A percentile compares a stretch with the other conserved stretches of the same genome.
phyloP scores from a whole-genome alignment of 495 filamentous ascomycete species.

The Penicillium cataractarum region DNA sequence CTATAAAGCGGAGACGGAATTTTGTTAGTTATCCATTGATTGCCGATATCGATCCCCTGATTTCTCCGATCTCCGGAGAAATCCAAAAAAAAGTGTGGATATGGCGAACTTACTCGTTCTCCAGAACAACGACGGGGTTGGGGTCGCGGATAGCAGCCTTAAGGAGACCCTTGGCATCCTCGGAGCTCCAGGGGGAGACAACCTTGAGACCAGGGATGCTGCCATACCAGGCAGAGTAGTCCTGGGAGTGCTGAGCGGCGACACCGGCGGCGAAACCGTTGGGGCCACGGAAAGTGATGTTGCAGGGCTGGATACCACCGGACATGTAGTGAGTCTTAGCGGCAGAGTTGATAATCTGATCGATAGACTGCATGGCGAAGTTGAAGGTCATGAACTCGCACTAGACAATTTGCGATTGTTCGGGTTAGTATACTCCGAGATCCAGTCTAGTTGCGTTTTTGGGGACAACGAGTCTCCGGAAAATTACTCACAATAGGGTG shows the following conservation, averaged over 20 bases:
- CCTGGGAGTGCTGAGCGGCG: constrained; percentile 96
- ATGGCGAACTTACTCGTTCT: constrained; percentile 82
- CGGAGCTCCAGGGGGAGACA: constrained; percentile 90
- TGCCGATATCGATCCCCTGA: constrained; percentile 1
- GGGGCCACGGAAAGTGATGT: constrained; percentile 98
- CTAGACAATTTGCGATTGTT: constrained; percentile 43
- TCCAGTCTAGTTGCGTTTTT: background rate
- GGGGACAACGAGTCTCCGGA: background rate
- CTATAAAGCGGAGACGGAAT: constrained; percentile 34
- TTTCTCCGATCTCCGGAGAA: background rate
- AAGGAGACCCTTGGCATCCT: constrained; percentile 96
- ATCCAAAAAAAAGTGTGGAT: background rate
- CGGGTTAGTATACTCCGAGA: constrained; percentile 1
- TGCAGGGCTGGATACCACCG: constrained; percentile 98
- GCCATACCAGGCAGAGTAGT: constrained; percentile 98
- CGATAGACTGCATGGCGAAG: constrained; percentile 99
- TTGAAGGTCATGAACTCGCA: constrained; percentile 99
- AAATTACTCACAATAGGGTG: constrained; percentile 79
- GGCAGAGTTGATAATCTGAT: constrained; percentile 99
- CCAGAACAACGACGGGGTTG: constrained; percentile 91
- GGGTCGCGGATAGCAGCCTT: constrained; percentile 98
- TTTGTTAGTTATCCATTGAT: constrained; percentile 24
- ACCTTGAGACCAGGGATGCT: constrained; percentile 98
- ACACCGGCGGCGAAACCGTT: constrained; percentile 98
- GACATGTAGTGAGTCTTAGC: constrained; percentile 99